A percentile compares a stretch with the other conserved stretches of the same genome.
phyloP scores from a whole-genome alignment of 116 monocot species.

The Cymodocea nodosa region DNA sequence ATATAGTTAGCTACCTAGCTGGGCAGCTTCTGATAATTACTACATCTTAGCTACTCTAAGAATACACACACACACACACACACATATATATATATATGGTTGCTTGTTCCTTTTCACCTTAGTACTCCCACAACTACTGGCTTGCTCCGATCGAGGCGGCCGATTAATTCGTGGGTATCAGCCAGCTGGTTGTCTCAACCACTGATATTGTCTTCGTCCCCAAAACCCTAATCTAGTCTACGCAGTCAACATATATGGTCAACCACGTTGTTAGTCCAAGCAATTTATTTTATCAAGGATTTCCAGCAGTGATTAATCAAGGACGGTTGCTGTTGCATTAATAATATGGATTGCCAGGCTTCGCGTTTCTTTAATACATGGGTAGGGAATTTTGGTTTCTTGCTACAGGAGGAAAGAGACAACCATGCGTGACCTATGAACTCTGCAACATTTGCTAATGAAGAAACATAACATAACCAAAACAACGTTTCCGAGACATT shows the following conservation, averaged over 20 bases:
- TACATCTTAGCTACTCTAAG: not conserved
- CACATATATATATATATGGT: not conserved
- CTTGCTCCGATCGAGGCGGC: not conserved
- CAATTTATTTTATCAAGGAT: not conserved
- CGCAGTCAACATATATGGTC: constrained; percentile 2
- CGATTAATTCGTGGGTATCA: constrained; percentile 1
- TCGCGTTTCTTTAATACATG: not conserved
- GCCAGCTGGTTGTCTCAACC: not conserved
- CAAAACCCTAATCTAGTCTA: not conserved
- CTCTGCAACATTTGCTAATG: constrained; percentile 7
- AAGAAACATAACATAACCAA: not conserved
- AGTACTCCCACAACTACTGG: not conserved
- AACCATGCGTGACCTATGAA: constrained; percentile 2
- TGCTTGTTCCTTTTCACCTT: constrained; percentile 3
- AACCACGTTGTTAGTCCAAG: not conserved
- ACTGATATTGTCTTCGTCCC: not conserved
- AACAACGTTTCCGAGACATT: constrained; percentile 7
- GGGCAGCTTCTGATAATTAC: not conserved
- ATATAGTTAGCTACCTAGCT: no score
- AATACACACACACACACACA: no score
- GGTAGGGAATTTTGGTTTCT: not conserved
- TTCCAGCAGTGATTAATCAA: not conserved
- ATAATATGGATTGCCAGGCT: not conserved
- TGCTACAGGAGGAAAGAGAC: constrained; percentile 1
- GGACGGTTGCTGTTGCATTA: not conserved